Percentiles rank a stretch among this genome's conserved stretches.
These are phyloP conservation scores for Pleurotus sapidus DNA, from an alignment of 768 basidiomycete genomes.

Conservation along the genomic window DNA sequence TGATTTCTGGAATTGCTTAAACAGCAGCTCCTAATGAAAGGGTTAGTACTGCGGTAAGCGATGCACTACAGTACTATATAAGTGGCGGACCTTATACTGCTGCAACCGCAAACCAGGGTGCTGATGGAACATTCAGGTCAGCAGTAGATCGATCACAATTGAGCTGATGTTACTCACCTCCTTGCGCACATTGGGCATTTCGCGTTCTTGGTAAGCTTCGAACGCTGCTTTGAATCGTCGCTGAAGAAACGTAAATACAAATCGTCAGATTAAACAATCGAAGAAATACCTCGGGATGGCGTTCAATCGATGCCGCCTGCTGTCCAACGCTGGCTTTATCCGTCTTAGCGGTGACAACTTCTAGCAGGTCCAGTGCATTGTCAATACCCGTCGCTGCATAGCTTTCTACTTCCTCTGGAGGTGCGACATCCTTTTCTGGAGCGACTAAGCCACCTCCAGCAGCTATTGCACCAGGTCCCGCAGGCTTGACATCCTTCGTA, in stretches of 20 bases:
- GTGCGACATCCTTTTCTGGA: slow-evolving; percentile 16
- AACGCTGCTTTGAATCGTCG: slow-evolving; percentile 93
- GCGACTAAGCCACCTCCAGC: slow-evolving; percentile 55
- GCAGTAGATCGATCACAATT: slow-evolving; percentile 10
- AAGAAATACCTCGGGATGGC: slow-evolving; percentile 79
- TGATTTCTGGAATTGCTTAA: slow-evolving; percentile 95
- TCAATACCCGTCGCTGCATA: slow-evolving; percentile 87
- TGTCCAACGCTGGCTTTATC: slow-evolving; percentile 90
- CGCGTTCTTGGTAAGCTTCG: slow-evolving; percentile 85
- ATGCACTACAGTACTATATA: neutral
- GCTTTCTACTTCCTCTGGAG: slow-evolving; percentile 50
- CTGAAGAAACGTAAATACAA: slow-evolving; percentile 35
- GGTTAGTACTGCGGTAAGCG: neutral
- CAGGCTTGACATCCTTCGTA: slow-evolving; percentile 53
- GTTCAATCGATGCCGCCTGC: slow-evolving; percentile 83
- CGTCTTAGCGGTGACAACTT: slow-evolving; percentile 87
- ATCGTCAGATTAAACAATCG: slow-evolving; percentile 1
- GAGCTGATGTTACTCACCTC: slow-evolving; percentile 51
- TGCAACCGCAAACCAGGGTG: slow-evolving; percentile 89
- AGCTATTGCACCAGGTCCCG: slow-evolving; percentile 83
- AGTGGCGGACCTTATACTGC: slow-evolving; percentile 69
- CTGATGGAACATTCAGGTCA: slow-evolving; percentile 31
- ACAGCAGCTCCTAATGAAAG: slow-evolving; percentile 65
- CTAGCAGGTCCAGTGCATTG: slow-evolving; percentile 84
- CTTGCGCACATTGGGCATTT: slow-evolving; percentile 71